These are phyloP conservation scores for Penicillium concentricum DNA, from an alignment of 2,329 filamentous ascomycete genomes.

Conservation along the genomic window DNA sequence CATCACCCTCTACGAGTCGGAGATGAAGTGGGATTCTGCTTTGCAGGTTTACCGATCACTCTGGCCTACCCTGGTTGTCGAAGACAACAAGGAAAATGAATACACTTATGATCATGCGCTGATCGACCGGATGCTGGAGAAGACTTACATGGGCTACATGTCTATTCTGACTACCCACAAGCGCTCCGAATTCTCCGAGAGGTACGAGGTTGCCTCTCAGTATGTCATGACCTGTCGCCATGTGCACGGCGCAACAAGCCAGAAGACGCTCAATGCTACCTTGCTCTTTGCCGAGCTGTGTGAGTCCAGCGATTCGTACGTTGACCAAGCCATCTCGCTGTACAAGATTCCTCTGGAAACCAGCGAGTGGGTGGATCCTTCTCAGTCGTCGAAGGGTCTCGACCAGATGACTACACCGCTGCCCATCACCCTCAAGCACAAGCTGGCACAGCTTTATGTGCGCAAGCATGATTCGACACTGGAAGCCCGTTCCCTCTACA, in stretches of 20 bases:
- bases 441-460: slow-evolving; percentile 51
- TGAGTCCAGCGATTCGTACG: slow-evolving; percentile 45
- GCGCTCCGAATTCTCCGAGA: slow-evolving; percentile 42
- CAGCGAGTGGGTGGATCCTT: slow-evolving; percentile 37
- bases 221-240: slow-evolving; percentile 50
- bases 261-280: slow-evolving; percentile 40
- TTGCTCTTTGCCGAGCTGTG: slow-evolving; percentile 48
- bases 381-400: slow-evolving; percentile 28
- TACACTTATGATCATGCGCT: slow-evolving; percentile 34
- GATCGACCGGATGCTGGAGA: slow-evolving; percentile 44
- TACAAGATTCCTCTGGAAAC: slow-evolving; percentile 50
- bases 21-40: slow-evolving; percentile 48
- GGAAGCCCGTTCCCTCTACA: slow-evolving; percentile 41
- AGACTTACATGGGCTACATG: slow-evolving; percentile 50
- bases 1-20: slow-evolving; percentile 46
- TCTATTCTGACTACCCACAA: slow-evolving; percentile 47
- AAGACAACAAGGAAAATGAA: slow-evolving; percentile 40
- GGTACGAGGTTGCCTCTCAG: slow-evolving; percentile 49
- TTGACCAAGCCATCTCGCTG: slow-evolving; percentile 46
- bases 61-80: slow-evolving; percentile 49
- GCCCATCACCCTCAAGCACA: slow-evolving; percentile 50
- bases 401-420: slow-evolving; percentile 39
- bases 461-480: slow-evolving; percentile 39
- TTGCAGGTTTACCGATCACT: slow-evolving; percentile 47
- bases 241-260: slow-evolving; percentile 36